Base-by-base conservation (phyloP, 371 early-diverging fungal genomes). In the Phascolomyces articulosus region DNA sequence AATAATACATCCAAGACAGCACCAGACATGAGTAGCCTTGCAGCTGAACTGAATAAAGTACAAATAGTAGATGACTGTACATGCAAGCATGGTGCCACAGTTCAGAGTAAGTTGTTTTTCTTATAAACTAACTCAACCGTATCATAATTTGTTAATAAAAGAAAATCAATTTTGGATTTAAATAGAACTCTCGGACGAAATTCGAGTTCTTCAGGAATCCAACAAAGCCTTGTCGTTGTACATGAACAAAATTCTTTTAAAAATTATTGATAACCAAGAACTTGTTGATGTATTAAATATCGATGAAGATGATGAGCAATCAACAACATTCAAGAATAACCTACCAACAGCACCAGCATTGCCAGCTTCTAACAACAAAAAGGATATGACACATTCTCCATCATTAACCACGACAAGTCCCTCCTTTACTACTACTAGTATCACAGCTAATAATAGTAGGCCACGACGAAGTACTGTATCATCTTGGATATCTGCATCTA, bases 151-250 rank as follows among this genome's bases (percentile, higher is more conserved):
- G n/a, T n/a, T n/a, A n/a, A n/a, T n/a, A n/a, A n/a, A n/a, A n/a
- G 51, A 24, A 11, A 23, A n/a, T n/a, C 7, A 29, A 6, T 56
- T 18, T 60, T 62, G 10, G 48, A 21, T 29, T 9, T 6, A 18
- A 28, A 47, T 66, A 74, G 74, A 66, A 64, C 53, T 74, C 11
- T 40, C 62, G 11, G 73, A 69, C 10, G 77, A 76, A 63, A 66
- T 63, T 44, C 56, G 65, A 27, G 23, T 28, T 16, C 57, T 76
- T n/a, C 63, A 70, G 55, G 69, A 70, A 27, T 70, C 71, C 31
- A 76, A 76, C 63, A 70, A 72, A 58, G 77, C 77, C 20, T 49
- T 76, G 16, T 54, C 65, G 20, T 49, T 72, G 21, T 76, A 76
- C 48, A 70, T 76, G 69, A 70, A 76, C 44, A 76, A 76, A 63